Base-by-base conservation (phyloP, 148 eudicot species). In the Dysphania ambrosioides region DNA sequence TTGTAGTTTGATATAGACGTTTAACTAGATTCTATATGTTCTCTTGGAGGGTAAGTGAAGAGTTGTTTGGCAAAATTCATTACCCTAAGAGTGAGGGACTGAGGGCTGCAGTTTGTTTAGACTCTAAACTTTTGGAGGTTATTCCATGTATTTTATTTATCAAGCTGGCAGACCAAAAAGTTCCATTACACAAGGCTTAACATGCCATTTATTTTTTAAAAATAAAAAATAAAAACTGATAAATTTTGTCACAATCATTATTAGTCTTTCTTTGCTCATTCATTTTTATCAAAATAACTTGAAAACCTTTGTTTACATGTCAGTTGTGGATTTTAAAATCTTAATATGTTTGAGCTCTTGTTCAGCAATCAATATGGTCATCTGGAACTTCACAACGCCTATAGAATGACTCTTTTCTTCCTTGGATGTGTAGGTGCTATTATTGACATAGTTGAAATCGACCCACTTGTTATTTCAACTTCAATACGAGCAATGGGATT, bases 401-500 rank as follows among this genome's bases (percentile, higher is more conserved):
- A 23, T 30, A 29, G 40, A n/a, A 61, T 78, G 13, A 55, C 30
- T 77, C 67, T 65, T 12, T 58, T 44, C 71, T 71, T 40, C 65
- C 38, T 19, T 34, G n/a, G 21, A 26, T 57, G 44, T 73, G 35
- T 86, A 94, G 98, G 97, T 84, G 97, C 96, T 70, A 63, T 78
- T 59, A 77, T 91, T 74, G 86, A 91, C 92, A 79, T 90, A 58
- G 93, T 90, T 27, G 98, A 94, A 77, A 91, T 94, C 29, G 98
- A 94, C 60, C 98, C 98, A 66, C 76, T 91, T 67, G 98, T 94
- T 34, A 88, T 91, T 57, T 83, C 93, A 47, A 90, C 98, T 60
- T 94, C 98, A 27, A 82, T 78, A 55, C 71, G 83, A 80, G 96
- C 90, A 68, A 94, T 94, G 97, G 98, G 97, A 8, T 94, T 94